These are phyloP conservation scores for Exsudoporus frostii DNA, from an alignment of 768 basidiomycete species.

Conservation along the genomic window DNA sequence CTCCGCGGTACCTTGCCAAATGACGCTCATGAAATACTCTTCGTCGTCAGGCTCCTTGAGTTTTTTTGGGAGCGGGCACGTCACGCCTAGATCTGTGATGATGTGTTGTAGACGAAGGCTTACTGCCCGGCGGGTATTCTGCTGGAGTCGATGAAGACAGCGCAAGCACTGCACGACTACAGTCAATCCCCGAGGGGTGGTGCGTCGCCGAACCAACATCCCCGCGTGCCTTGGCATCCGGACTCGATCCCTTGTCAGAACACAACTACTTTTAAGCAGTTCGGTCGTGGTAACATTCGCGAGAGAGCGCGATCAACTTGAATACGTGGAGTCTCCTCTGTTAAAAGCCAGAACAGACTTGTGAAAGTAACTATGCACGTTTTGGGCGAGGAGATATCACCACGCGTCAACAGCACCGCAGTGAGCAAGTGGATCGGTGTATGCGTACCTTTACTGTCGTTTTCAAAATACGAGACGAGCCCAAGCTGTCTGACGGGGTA, in stretches of 20 bases:
- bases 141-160: no score
- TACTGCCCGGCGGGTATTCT: no score
- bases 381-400: constrained; percentile 9
- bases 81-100: no score
- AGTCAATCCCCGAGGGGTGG: constrained; percentile 1
- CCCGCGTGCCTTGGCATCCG: constrained; percentile 61
- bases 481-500: background rate
- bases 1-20: no score
- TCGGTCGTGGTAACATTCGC: no score
- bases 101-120: no score
- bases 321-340: constrained; percentile 55
- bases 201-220: constrained; percentile 52
- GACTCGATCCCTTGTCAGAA: constrained; percentile 52
- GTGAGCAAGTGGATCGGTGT: background rate
- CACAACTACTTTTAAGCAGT: no score
- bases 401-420: constrained; percentile 29
- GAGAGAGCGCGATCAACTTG: no score
- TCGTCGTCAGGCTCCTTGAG: no score
- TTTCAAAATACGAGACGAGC: constrained; percentile 27
- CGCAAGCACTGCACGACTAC: background rate
- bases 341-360: constrained; percentile 95
- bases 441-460: constrained; percentile 2
- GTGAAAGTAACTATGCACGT: constrained; percentile 68
- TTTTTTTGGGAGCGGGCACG: no score
- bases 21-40: no score